These are phyloP conservation scores for Penicillium bovifimosum DNA, from an alignment of 495 filamentous ascomycete species.

Conservation along the genomic window DNA sequence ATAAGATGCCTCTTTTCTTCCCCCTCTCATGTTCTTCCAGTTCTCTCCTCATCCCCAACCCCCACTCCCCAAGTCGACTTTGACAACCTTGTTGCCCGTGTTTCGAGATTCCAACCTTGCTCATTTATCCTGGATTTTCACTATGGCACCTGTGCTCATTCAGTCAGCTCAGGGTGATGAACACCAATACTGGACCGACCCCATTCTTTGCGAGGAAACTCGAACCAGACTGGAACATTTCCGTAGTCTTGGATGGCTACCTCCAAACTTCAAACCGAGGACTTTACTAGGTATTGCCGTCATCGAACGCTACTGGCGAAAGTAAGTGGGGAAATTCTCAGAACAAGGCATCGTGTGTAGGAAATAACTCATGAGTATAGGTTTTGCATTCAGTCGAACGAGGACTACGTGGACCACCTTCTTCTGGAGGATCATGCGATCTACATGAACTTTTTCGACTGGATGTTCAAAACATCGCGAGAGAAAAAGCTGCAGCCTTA, in stretches of 20 bases:
- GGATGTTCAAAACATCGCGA: constrained; percentile 18
- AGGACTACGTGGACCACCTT: too few relatives aligned
- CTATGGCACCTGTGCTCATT: constrained; percentile 12
- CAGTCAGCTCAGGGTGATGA: constrained; percentile 18
- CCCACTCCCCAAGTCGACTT: background rate
- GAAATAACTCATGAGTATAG: constrained; percentile 17
- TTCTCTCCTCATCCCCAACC: background rate
- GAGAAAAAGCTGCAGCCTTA: constrained; percentile 26
- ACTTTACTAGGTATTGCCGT: too few relatives aligned
- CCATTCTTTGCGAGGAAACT: too few relatives aligned
- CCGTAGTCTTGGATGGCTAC: constrained; percentile 24
- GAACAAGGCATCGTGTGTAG: background rate
- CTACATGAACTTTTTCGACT: too few relatives aligned
- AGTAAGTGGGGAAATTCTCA: constrained; percentile 6
- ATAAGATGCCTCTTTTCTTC: constrained; percentile 1
- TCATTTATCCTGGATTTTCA: background rate
- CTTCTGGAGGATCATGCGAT: too few relatives aligned
- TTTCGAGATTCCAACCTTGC: background rate
- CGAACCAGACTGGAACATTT: constrained; percentile 30
- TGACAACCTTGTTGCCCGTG: too few relatives aligned
- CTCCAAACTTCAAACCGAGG: constrained; percentile 27
- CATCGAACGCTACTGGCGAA: too few relatives aligned
- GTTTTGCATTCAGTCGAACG: too few relatives aligned
- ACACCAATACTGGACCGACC: constrained; percentile 28
- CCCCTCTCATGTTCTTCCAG: constrained; percentile 3